Conservation (phyloP, 1,139 yeast genomes). For the Kodamaea arcana region DNA sequence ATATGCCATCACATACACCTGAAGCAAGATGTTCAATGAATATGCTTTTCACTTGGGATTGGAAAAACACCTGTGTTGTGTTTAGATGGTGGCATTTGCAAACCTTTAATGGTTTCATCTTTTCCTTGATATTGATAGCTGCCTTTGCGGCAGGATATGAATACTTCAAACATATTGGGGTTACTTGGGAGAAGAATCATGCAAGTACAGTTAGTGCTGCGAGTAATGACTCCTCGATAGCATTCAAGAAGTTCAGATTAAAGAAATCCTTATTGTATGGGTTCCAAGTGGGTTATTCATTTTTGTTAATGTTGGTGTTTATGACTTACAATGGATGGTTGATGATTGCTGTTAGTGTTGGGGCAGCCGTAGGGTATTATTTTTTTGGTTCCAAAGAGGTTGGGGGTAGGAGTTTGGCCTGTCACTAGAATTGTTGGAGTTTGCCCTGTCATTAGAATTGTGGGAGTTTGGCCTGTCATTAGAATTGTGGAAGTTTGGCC, state of each 20-base stretch:
- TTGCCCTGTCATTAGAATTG: too few species aligned
- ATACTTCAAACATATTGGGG: constrained; percentile 38
- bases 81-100: constrained; percentile 78
- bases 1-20: constrained; percentile 26
- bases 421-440: constrained; percentile 37
- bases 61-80: constrained; percentile 66
- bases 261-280: constrained; percentile 54
- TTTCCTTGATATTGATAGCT: constrained; percentile 50
- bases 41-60: constrained; percentile 83
- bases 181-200: constrained; percentile 26
- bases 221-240: constrained; percentile 13
- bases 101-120: constrained; percentile 46
- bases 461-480: constrained; percentile 60
- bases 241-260: constrained; percentile 18
- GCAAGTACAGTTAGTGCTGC: constrained; percentile 13
- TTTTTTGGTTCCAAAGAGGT: constrained; percentile 44
- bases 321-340: constrained; percentile 87
- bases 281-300: constrained; percentile 71
- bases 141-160: constrained; percentile 60
- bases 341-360: constrained; percentile 67
- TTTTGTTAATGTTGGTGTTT: constrained; percentile 71
- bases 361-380: constrained; percentile 65
- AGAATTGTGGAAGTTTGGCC: constrained; percentile 38
- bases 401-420: constrained; percentile 40
- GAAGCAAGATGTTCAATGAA: constrained; percentile 59